Base-by-base conservation (phyloP, 2,329 filamentous ascomycete species). In the Teratosphaeria epicoccoides region DNA sequence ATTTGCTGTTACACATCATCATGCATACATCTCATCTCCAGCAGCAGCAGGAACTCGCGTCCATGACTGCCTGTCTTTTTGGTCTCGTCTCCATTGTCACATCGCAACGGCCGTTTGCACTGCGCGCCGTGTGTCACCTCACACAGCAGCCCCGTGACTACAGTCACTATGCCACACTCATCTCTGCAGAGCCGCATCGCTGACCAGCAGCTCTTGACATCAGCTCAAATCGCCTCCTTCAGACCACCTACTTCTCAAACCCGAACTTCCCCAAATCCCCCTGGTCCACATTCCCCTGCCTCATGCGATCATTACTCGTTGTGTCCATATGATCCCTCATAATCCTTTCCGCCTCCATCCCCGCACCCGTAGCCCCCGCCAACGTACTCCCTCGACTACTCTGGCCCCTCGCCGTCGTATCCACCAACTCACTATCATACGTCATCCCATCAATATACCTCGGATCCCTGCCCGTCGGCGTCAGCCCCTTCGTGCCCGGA, bases 261-360 rank as follows among this genome's bases (percentile, higher is more conserved):
- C 79, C 80, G 59, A 82, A 81, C 55, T 75, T 77, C 12, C 80
- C 80, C 49, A 82, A 59, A 10, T 73, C 74, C 22, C 54, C 37
- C 65, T 67, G 10, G 64, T 54, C 45, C 40, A 17, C n/a, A 55
- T 79, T 76, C 9, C 73, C 75, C 24, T 73, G 57, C 17, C 56
- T 56, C 57, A 65, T 66, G 24, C 64, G 63, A 49, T 67, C 66
- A 25, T 59, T 60, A 26, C 60, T 59, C 20, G 63, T 65, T 6
- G 61, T 72, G 51, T 80, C 78, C 52, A 84, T 70, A 24, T 76
- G 74, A 60, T 83, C 80, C 52, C 78, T 76, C 54, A 86, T 68
- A 52, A 85, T 82, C 53, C 80, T 74, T 68, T 87, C 83, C 5
- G 83, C 81, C 14, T 81, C 73, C 25, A 14, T 9, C 57, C 86